Base-by-base conservation (phyloP, 2,329 filamentous ascomycete genomes). In the Fusarium staphyleae region DNA sequence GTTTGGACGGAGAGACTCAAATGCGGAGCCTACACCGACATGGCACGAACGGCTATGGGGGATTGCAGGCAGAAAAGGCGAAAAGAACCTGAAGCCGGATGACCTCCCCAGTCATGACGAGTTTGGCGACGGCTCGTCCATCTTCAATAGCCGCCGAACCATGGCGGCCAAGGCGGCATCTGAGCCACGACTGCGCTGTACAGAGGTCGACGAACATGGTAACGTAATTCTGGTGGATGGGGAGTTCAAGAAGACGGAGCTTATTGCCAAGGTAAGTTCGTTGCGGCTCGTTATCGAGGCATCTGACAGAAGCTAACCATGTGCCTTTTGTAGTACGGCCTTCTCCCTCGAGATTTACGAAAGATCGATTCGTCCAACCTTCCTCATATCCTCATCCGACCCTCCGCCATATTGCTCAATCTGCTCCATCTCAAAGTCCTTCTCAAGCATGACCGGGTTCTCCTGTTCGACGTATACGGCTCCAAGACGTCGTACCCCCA, bases 301-400 rank as follows among this genome's bases (percentile, higher is more conserved):
- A 8, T 28, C 12, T 14, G 30, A 19, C 16, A 24, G 14, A 52
- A 44, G 18, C 59, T 58, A 26, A 44, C 46, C 46, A 30, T 28
- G 35, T 11, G n/a, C 30, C 48, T 10, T 49, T 41, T 34, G 53
- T 63, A 93, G 90, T 97, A 96, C 71, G 93, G 93, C 34, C 83
- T 98, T 19, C 83, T 97, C 41, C 93, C 95, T 49, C 93, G 95
- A 57, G 95, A 99, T 78, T 80, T 99, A 50, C 90, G 95, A 67
- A 99, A 99, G 76, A 97, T 99, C 69, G 95, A 99, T 73, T 97
- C 93, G 12, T 96, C 91, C 52, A 90, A 96, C 55, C 84, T 99
- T 16, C 95, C 95, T 8, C 93, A 97, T 69, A 98, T 99, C 51
- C 87, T 98, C 61, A 87, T 99, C 60, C 91, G 95, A 28, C 92